A percentile compares a stretch with the other conserved stretches of the same genome.
Conservation (phyloP, 2,329 filamentous ascomycete species). For the Aureobasidium pullulans region DNA sequence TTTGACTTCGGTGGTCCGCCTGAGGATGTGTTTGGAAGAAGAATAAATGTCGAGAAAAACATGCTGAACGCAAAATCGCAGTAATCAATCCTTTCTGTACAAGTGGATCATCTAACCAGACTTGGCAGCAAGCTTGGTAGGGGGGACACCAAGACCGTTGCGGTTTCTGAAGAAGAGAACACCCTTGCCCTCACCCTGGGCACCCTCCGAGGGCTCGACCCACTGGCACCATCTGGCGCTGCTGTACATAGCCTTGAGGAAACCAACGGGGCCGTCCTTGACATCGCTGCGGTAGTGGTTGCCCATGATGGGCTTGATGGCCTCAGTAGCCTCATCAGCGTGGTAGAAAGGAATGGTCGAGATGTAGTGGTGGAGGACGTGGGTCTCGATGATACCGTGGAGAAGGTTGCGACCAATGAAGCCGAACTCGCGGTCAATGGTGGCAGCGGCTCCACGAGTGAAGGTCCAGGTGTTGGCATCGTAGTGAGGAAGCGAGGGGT, state of each 20-base stretch:
- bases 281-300: slow-evolving; percentile 84
- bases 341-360: slow-evolving; percentile 95
- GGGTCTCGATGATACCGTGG: slow-evolving; percentile 95
- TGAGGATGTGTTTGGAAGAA: neutral
- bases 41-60: neutral
- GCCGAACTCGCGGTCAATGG: slow-evolving; percentile 94
- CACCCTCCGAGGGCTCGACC: slow-evolving; percentile 85
- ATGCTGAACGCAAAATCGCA: slow-evolving; percentile 12
- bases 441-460: slow-evolving; percentile 85
- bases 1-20: neutral
- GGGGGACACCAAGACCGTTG: slow-evolving; percentile 70
- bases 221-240: slow-evolving; percentile 86
- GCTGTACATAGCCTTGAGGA: slow-evolving; percentile 75
- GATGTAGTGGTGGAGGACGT: slow-evolving; percentile 96
- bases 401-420: slow-evolving; percentile 87
- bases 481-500: slow-evolving; percentile 91
- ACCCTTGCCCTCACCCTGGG: slow-evolving; percentile 70
- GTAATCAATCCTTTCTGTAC: neutral
- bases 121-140: slow-evolving; percentile 27
- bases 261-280: slow-evolving; percentile 68
- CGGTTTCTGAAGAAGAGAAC: slow-evolving; percentile 93
- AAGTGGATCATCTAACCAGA: neutral
- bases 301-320: slow-evolving; percentile 93
- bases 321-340: slow-evolving; percentile 87
- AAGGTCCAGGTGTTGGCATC: slow-evolving; percentile 81